Base-by-base conservation (phyloP, 176 grass and related monocot species). In the Rhynchospora tenuis region DNA sequence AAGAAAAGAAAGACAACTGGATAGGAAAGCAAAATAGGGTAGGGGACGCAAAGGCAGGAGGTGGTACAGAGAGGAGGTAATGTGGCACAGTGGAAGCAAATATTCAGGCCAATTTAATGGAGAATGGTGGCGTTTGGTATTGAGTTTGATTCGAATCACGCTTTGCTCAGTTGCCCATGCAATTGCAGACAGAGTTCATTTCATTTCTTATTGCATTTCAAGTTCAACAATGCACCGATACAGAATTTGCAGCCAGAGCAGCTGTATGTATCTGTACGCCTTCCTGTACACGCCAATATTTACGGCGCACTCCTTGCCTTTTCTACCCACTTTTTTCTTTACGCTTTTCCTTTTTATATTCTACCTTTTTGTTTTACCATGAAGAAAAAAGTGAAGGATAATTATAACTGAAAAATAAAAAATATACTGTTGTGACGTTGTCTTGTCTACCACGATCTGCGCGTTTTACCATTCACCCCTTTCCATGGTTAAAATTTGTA, bases 201-300 rank as follows among this genome's bases (percentile, higher is more conserved):
- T 60, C 33, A 62, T 62, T 63, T 81, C 52, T 42, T 47, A 10
- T 70, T 66, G 63, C 28, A 66, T 38, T 38, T 38, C 33, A 38
- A 38, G 33, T 38, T 38, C 5, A 2, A 66, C 59, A 62, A 56
- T 56, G 16, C 19, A 62, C 24, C 70, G 62, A 24, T 44, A 63
- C 56, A 81, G 57, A 43, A 62, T 62, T 81, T 46, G 29, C 70
- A 73, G 45, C 26, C 16, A 62, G 20, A 55, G 55, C 42, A 66
- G 79, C 55, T 47, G 33, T 73, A 45, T 19, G 11, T 45, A 22
- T 64, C 64, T 84, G 82, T 73, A 73, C 16, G 47, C 47, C 54
- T 74, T 38, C 26, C 66, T 84, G 82, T 74, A 84, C 82, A 84
- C 82, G 64, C 65, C 82, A 84, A 72, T 43, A 72, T 59, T 73